A percentile compares a stretch with the other conserved stretches of the same genome.
Conservation (phyloP, 2,329 filamentous ascomycete genomes). For the Talaromyces rugulosus region DNA sequence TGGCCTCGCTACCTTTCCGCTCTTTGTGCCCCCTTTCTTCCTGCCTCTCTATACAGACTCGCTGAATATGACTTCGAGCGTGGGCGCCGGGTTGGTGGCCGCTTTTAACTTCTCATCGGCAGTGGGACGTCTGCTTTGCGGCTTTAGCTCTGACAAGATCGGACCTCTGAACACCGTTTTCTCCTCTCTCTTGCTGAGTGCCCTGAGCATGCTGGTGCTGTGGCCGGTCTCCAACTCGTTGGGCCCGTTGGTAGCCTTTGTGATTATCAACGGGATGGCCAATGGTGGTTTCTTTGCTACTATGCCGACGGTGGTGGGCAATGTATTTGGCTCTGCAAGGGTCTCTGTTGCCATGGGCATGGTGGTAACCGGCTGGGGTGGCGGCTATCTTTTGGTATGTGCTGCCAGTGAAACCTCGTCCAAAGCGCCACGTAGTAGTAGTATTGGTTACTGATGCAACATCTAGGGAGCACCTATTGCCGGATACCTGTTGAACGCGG, state of each 20-base stretch:
- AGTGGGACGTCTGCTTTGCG: constrained; percentile 53
- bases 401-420: background rate
- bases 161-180: constrained; percentile 56
- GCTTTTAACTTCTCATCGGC: constrained; percentile 61
- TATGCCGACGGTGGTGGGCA: constrained; percentile 60
- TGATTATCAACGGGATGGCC: constrained; percentile 55
- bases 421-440: too few species aligned
- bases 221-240: constrained; percentile 58
- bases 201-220: constrained; percentile 56
- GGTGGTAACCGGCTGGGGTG: constrained; percentile 58
- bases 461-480: constrained; percentile 54
- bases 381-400: constrained; percentile 56
- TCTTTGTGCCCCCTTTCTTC: constrained; percentile 60
- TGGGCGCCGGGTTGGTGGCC: constrained; percentile 56
- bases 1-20: constrained; percentile 55
- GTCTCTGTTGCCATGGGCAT: constrained; percentile 58
- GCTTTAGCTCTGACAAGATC: constrained; percentile 51
- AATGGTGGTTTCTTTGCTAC: constrained; percentile 63
- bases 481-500: constrained; percentile 55
- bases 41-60: constrained; percentile 54
- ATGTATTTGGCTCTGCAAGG: constrained; percentile 54
- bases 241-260: constrained; percentile 53
- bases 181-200: constrained; percentile 48
- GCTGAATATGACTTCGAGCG: constrained; percentile 50
- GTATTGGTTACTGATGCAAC: background rate